These are phyloP conservation scores for Astrephomene gubernaculifera DNA, from an alignment of 139 green algal species.

Conservation along the genomic window DNA sequence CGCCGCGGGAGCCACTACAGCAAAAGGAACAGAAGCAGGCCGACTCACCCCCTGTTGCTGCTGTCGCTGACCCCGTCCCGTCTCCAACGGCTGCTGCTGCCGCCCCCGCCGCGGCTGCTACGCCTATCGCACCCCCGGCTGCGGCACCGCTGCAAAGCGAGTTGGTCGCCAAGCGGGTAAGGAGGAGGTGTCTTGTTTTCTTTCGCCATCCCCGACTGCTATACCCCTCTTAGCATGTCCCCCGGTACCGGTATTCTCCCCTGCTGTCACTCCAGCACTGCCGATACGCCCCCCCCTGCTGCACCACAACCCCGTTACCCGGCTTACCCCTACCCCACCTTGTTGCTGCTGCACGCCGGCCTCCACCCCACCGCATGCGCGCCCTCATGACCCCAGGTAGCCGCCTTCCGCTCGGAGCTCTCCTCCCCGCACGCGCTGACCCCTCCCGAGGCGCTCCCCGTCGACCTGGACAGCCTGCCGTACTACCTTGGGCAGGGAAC, in stretches of 20 bases:
- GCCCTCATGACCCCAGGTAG: slow-evolving; percentile 16
- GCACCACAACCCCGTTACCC: too few relatives aligned
- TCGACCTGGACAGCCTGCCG: neutral
- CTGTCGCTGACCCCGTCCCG: too few relatives aligned
- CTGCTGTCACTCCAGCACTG: too few relatives aligned
- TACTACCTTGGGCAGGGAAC: slow-evolving; percentile 24
- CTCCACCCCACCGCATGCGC: too few relatives aligned
- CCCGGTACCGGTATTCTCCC: too few relatives aligned
- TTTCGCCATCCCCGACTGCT: too few relatives aligned
- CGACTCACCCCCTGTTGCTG: neutral
- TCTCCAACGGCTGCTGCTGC: neutral
- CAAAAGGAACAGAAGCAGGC: neutral
- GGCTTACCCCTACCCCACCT: too few relatives aligned
- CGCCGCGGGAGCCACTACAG: neutral
- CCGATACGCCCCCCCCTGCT: too few relatives aligned
- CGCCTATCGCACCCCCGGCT: too few relatives aligned
- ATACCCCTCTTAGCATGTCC: too few relatives aligned
- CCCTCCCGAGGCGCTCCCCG: neutral
- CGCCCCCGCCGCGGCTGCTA: neutral
- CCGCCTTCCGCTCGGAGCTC: slow-evolving; percentile 5
- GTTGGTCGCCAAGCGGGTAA: neutral
- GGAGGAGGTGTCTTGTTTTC: too few relatives aligned
- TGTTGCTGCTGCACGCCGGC: too few relatives aligned
- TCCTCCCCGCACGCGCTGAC: neutral
- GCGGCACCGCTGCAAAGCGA: neutral